phyloP scores from a whole-genome alignment of 1,284 basidiomycete species.

The Austropuccinia psidii region DNA sequence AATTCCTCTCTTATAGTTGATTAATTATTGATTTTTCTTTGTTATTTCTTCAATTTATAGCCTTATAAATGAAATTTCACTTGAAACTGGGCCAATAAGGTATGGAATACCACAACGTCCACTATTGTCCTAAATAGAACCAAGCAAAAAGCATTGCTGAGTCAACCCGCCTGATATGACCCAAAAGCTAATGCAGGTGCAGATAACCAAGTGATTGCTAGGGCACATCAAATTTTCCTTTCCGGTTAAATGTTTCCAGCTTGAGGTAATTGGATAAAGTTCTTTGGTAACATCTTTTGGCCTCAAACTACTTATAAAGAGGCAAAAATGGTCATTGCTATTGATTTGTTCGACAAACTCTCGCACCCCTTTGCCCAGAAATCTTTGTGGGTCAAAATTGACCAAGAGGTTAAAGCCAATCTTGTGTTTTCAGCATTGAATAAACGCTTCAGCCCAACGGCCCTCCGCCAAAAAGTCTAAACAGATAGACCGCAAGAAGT shows the following conservation, averaged over 20 bases:
- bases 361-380: conserved; percentile 57
- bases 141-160: no score
- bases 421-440: conserved; percentile 83
- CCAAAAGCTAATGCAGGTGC: no score
- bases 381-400: conserved; percentile 64
- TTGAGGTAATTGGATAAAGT: conserved; percentile 11
- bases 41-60: no score
- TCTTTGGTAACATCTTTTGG: conserved; percentile 44
- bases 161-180: no score
- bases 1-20: no score
- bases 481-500: conserved; percentile 69
- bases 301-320: conserved; percentile 81
- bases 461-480: neutral
- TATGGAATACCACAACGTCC: no score
- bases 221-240: no score
- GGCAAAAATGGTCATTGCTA: conserved; percentile 84
- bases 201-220: no score
- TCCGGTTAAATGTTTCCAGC: conserved; percentile 12
- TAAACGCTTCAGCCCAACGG: conserved; percentile 71
- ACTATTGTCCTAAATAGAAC: no score
- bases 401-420: conserved; percentile 83
- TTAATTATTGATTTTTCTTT: no score
- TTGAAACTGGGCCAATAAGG: no score
- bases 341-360: conserved; percentile 74
- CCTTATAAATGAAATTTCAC: no score